These are phyloP conservation scores for Harringtonia aguacate DNA, from an alignment of 2,329 filamentous ascomycete genomes.

Conservation along the genomic window DNA sequence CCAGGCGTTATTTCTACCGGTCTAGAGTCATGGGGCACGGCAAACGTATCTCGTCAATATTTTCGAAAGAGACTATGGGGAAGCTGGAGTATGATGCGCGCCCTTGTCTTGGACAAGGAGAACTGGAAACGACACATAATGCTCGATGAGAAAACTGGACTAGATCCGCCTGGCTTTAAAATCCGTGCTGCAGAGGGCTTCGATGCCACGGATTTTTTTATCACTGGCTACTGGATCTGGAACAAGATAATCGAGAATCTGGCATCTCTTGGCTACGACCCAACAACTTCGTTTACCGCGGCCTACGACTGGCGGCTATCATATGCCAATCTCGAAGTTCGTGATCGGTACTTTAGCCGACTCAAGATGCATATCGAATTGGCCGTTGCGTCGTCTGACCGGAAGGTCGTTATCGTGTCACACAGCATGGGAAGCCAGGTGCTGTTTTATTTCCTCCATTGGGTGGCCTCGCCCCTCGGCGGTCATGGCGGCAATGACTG, in stretches of 20 bases:
- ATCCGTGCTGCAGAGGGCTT: conserved; percentile 90
- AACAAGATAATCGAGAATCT: conserved; percentile 97
- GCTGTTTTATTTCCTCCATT: conserved; percentile 67
- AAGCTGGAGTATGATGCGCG: conserved; percentile 98
- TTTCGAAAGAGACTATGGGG: conserved; percentile 95
- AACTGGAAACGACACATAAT: conserved; percentile 95
- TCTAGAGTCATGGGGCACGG: conserved; percentile 92
- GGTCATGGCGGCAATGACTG: conserved; percentile 76
- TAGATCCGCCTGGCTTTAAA: conserved; percentile 86
- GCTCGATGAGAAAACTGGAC: conserved; percentile 82
- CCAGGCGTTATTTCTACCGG: conserved; percentile 96
- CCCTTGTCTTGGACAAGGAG: conserved; percentile 84
- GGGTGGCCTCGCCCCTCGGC: conserved; percentile 68
- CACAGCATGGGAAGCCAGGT: conserved; percentile 99
- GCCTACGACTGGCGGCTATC: conserved; percentile 88
- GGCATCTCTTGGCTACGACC: conserved; percentile 91
- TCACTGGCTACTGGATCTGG: conserved; percentile 94
- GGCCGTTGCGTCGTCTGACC: conserved; percentile 58
- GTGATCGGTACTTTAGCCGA: conserved; percentile 89
- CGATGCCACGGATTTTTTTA: conserved; percentile 94
- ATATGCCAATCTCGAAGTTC: conserved; percentile 77
- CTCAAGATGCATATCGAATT: conserved; percentile 87
- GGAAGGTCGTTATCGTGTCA: conserved; percentile 77
- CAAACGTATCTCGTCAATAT: conserved; percentile 73
- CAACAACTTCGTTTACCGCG: conserved; percentile 59